phyloP scores from a whole-genome alignment of 1,284 basidiomycete genomes.

The Ustilago xerochloae region DNA sequence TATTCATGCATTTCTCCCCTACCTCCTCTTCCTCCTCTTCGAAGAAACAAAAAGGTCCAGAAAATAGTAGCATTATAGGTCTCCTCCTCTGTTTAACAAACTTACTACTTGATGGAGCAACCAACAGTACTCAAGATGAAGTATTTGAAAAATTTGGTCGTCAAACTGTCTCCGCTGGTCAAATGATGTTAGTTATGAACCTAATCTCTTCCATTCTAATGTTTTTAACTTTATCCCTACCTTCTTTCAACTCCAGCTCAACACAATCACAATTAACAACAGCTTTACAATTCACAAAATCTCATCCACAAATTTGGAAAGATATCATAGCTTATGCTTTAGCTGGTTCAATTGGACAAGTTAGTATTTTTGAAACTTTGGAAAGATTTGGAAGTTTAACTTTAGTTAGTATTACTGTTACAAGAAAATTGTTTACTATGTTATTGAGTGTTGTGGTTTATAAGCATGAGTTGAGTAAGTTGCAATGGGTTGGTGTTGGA shows the following conservation, averaged over 20 bases:
- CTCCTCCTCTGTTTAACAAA: constrained; percentile 83
- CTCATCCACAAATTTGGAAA: constrained; percentile 80
- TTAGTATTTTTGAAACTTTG: constrained; percentile 98
- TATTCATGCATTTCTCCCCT: constrained; percentile 89
- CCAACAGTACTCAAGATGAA: constrained; percentile 98
- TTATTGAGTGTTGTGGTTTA: constrained; percentile 92
- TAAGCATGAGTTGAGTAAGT: constrained; percentile 82
- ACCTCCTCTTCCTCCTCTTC: constrained; percentile 70
- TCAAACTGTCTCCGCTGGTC: constrained; percentile 80
- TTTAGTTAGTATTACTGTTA: constrained; percentile 70
- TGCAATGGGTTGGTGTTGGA: constrained; percentile 90
- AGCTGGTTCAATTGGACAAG: constrained; percentile 90
- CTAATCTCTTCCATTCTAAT: constrained; percentile 71
- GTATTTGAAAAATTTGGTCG: constrained; percentile 79
- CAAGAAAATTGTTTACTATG: constrained; percentile 99
- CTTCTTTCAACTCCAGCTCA: constrained; percentile 45
- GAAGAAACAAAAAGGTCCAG: constrained; percentile 60
- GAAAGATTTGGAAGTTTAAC: constrained; percentile 95
- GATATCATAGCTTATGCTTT: constrained; percentile 87
- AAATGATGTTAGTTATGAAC: constrained; percentile 99
- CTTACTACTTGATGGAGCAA: constrained; percentile 88
- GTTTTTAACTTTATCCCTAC: constrained; percentile 71
- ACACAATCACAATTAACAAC: constrained; percentile 38
- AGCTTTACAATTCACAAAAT: constrained; percentile 74
- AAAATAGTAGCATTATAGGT: constrained; percentile 51